Evolutionary conservation across 2,329 filamentous ascomycete genomes (phyloP).

Genomic region (Calonectria fujianensis): DNA sequence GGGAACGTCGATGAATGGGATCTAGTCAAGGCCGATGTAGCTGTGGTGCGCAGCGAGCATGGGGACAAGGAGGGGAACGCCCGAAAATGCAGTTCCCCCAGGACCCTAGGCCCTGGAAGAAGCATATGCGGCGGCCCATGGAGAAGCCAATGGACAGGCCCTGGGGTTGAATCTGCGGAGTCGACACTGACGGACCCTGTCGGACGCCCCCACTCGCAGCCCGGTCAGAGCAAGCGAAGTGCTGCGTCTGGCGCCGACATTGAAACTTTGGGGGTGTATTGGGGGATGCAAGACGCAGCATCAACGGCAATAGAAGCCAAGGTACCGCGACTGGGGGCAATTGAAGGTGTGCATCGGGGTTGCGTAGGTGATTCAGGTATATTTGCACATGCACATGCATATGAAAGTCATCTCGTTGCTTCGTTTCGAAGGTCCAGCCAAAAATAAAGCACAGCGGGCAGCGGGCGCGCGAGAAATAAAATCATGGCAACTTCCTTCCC

Average conservation of each 20-base stretch:
- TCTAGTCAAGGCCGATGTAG: slow-evolving; percentile 22
- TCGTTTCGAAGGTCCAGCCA: background rate
- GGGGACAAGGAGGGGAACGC: slow-evolving; percentile 27
- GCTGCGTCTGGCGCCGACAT: slow-evolving; percentile 3
- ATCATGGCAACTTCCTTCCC: slow-evolving; percentile 20
- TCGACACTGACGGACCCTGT: slow-evolving; percentile 13
- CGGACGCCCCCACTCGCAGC: slow-evolving; percentile 9
- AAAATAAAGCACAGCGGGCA: background rate
- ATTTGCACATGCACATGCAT: slow-evolving; percentile 15
- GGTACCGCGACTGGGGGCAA: slow-evolving; percentile 18
- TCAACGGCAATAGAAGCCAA: slow-evolving; percentile 17
- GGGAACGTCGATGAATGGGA: slow-evolving; percentile 10
- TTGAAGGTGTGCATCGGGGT: slow-evolving; percentile 10
- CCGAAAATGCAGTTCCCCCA: slow-evolving; percentile 30
- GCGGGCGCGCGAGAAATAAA: slow-evolving; percentile 24
- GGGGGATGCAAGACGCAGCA: slow-evolving; percentile 17
- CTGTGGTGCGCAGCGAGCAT: slow-evolving; percentile 26
- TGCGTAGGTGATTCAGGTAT: slow-evolving; percentile 15
- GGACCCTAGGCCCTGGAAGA: slow-evolving; percentile 29
- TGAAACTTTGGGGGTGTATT: slow-evolving; percentile 20
- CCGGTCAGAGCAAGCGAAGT: slow-evolving; percentile 14
- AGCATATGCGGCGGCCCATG: slow-evolving; percentile 23
- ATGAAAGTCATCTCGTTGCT: background rate
- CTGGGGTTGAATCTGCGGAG: slow-evolving; percentile 21
- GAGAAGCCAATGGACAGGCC: slow-evolving; percentile 31